Base-by-base conservation (phyloP, 2,329 filamentous ascomycete species). In the Bimuria novae-zelandiae region DNA sequence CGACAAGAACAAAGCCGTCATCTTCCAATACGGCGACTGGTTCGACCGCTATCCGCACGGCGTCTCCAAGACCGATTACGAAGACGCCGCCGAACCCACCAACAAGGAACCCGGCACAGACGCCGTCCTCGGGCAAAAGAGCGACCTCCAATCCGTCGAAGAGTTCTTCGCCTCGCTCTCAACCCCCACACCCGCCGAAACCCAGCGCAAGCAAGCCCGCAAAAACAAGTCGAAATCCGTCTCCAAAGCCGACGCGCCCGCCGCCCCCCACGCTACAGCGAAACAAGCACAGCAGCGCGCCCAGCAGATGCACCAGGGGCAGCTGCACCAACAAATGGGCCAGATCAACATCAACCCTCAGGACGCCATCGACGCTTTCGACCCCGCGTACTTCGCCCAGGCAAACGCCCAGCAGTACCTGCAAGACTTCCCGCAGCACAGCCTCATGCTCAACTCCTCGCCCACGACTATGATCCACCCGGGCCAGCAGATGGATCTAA, bases 11-110 rank as follows among this genome's bases (percentile, higher is more conserved):
- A 71, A 73, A 45, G 76, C 80, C 12, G 73, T 83, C 7, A 89
- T 97, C 64, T 92, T 96, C 72, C 93, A 97, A 67, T 97, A 97
- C 64, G 92, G 92, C 46, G 94, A 97, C 74, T 97, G 94, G 94
- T 97, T 97, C 67, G 89, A 94, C 68, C 85, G 89, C 60, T 97
- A 97, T 70, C 94, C 94, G 0, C 89, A 96, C 64, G 94, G 94
- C 2, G 90, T 97, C 14, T 90, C 90, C 3, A 86, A 90, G 55
- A 82, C 86, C 1, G 91, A 96, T 66, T 94, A 90, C 73, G 86
- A 91, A 64, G 90, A 94, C 60, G 88, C 89, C 1, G 85, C 84
- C 23, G 76, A 80, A 3, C 80, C 83, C 35, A 80, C 84, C 64
- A 86, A 87, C 69, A 89, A 88, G 62, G 89, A 95, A 66, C 87